phyloP scores from a whole-genome alignment of 352 stramenopile species.

The Blastocystis sp. region DNA sequence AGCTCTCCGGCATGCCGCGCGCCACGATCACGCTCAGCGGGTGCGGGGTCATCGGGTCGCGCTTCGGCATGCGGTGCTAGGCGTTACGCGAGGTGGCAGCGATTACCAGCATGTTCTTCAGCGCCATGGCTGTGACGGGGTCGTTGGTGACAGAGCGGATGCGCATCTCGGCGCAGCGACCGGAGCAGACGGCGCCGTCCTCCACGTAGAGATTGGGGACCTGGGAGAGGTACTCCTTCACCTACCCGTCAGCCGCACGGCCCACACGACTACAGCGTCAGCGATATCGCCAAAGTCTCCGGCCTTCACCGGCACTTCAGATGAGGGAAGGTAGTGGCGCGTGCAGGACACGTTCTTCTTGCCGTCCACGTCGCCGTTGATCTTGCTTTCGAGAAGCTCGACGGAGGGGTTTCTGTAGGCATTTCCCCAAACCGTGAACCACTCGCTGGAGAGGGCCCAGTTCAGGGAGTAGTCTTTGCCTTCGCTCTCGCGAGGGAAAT shows the following conservation, averaged over 20 bases:
- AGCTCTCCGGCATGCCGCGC: constrained; percentile 39
- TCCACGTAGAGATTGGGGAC: constrained; percentile 66
- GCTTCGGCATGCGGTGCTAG: constrained; percentile 49
- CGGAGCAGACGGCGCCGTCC: constrained; percentile 47
- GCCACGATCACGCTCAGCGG: constrained; percentile 55
- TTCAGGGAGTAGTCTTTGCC: constrained; percentile 56
- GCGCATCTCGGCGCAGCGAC: constrained; percentile 20
- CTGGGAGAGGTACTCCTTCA: constrained; percentile 63
- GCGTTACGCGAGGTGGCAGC: not conserved
- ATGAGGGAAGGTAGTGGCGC: constrained; percentile 20
- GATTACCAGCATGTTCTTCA: constrained; percentile 57
- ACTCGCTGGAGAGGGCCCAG: constrained; percentile 47
- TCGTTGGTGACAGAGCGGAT: constrained; percentile 60
- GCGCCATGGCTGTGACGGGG: constrained; percentile 34
- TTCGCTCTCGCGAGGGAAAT: constrained; percentile 36
- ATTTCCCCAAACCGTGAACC: constrained; percentile 66
- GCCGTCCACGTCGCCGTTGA: constrained; percentile 14
- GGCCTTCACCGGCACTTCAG: not conserved
- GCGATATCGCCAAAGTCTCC: constrained; percentile 49
- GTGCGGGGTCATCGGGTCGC: constrained; percentile 49
- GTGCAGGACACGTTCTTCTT: constrained; percentile 17
- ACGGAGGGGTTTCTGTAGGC: constrained; percentile 60
- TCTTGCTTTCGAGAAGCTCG: constrained; percentile 31
- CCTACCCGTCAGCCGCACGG: constrained; percentile 8
- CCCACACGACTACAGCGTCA: not conserved